These are phyloP conservation scores for Onygenales sp. DNA, from an alignment of 2,329 filamentous ascomycete genomes.

Conservation along the genomic window DNA sequence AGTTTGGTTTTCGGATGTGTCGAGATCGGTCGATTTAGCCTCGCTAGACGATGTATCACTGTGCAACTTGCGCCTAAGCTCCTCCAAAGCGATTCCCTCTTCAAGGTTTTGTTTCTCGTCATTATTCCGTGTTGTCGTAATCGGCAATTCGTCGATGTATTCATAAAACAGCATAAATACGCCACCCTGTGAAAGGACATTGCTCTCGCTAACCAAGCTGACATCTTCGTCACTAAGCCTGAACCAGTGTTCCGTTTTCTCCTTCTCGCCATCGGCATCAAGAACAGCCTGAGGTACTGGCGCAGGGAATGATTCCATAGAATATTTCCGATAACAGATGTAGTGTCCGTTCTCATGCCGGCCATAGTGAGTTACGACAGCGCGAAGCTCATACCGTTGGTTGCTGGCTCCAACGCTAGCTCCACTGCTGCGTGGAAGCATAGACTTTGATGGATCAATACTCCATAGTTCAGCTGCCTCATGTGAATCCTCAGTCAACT, in stretches of 20 bases:
- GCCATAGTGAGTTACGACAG: constrained; percentile 81
- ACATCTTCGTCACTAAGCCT: constrained; percentile 84
- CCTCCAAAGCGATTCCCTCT: constrained; percentile 11
- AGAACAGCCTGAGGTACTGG: constrained; percentile 22
- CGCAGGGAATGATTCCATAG: constrained; percentile 28
- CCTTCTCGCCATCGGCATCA: constrained; percentile 23
- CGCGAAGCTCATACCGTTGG: constrained; percentile 62
- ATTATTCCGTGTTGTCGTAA: constrained; percentile 11
- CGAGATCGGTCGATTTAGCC: neutral
- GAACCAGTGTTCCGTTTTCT: constrained; percentile 62
- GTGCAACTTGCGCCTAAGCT: neutral
- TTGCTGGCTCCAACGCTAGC: constrained; percentile 40
- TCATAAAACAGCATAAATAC: constrained; percentile 99
- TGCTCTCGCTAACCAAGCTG: constrained; percentile 59
- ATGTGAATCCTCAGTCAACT: constrained; percentile 19
- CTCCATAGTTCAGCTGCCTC: constrained; percentile 57
- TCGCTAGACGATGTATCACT: neutral
- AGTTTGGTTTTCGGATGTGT: neutral
- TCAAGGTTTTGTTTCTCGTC: constrained; percentile 14
- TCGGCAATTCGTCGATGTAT: constrained; percentile 41
- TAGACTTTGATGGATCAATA: constrained; percentile 58
- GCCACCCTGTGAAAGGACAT: constrained; percentile 64
- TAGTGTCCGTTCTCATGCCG: constrained; percentile 95
- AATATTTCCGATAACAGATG: constrained; percentile 74
- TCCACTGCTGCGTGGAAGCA: constrained; percentile 57